Evolutionary conservation across 2,329 filamentous ascomycete species (phyloP).

Genomic region (Dothistroma pini): DNA sequence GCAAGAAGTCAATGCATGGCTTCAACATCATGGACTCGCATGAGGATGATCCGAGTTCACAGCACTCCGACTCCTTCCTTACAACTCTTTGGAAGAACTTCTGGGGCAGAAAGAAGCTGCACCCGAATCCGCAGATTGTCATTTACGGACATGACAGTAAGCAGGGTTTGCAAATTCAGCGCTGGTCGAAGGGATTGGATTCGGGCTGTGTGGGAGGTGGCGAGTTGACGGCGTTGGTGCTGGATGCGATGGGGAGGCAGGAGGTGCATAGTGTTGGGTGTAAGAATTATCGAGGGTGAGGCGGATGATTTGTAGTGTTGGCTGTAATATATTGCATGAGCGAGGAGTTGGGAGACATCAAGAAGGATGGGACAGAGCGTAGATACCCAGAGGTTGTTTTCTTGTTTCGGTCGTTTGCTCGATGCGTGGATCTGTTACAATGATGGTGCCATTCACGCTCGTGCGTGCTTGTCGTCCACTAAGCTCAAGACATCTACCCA

Average conservation of each 20-base stretch:
- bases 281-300: conserved; percentile 32
- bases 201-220: conserved; percentile 75
- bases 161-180: conserved; percentile 61
- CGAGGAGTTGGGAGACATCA: background rate
- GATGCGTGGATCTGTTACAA: too few relatives aligned
- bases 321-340: background rate
- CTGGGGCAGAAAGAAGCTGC: conserved; percentile 29
- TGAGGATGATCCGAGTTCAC: background rate
- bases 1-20: conserved; percentile 22
- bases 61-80: conserved; percentile 7
- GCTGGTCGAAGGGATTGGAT: conserved; percentile 81
- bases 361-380: background rate
- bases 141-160: conserved; percentile 86
- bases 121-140: conserved; percentile 57
- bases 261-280: conserved; percentile 41
- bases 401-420: background rate
- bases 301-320: background rate
- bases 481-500: too few relatives aligned
- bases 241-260: conserved; percentile 52
- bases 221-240: conserved; percentile 70
- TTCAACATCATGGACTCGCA: conserved; percentile 10
- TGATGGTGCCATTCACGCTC: too few relatives aligned
- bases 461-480: too few relatives aligned
- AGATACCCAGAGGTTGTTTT: background rate
- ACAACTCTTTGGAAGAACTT: conserved; percentile 21